These are phyloP conservation scores for Amanita jacksonii DNA, from an alignment of 768 basidiomycete genomes.

Conservation along the genomic window DNA sequence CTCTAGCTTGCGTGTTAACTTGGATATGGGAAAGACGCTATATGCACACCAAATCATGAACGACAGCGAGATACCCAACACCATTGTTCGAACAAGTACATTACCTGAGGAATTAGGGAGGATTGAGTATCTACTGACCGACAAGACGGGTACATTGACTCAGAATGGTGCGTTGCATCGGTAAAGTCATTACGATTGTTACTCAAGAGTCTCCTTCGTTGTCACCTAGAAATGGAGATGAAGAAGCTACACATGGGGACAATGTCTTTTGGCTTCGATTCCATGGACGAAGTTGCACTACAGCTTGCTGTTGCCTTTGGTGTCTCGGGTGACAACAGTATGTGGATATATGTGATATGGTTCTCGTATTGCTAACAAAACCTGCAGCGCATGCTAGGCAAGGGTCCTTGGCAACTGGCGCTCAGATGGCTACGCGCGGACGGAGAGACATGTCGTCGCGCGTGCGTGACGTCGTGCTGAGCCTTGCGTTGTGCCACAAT, in stretches of 20 bases:
- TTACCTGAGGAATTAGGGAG: conserved; percentile 93
- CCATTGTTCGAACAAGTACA: conserved; percentile 96
- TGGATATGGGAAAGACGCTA: conserved; percentile 99
- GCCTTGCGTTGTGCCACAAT: conserved; percentile 93
- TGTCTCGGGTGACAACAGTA: conserved; percentile 47
- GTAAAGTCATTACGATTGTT: too few relatives aligned
- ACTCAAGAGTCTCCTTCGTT: neutral
- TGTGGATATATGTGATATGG: conserved; percentile 6
- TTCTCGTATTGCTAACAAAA: neutral
- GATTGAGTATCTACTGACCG: conserved; percentile 91
- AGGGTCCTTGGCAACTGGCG: conserved; percentile 61
- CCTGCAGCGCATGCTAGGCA: conserved; percentile 33
- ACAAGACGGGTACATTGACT: conserved; percentile 97
- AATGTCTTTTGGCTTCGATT: conserved; percentile 91
- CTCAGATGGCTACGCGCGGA: conserved; percentile 77
- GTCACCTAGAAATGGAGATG: conserved; percentile 89
- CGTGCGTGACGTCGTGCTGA: conserved; percentile 85
- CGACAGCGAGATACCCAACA: conserved; percentile 86
- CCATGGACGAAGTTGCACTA: conserved; percentile 98
- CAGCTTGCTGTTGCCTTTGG: conserved; percentile 85
- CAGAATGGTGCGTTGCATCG: conserved; percentile 67
- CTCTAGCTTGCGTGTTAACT: conserved; percentile 87
- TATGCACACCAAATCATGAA: conserved; percentile 95
- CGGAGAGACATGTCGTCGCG: conserved; percentile 92
- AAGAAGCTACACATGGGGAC: conserved; percentile 99